phyloP scores from a whole-genome alignment of 768 basidiomycete species.

The Boletus pseudo-olivaceus region DNA sequence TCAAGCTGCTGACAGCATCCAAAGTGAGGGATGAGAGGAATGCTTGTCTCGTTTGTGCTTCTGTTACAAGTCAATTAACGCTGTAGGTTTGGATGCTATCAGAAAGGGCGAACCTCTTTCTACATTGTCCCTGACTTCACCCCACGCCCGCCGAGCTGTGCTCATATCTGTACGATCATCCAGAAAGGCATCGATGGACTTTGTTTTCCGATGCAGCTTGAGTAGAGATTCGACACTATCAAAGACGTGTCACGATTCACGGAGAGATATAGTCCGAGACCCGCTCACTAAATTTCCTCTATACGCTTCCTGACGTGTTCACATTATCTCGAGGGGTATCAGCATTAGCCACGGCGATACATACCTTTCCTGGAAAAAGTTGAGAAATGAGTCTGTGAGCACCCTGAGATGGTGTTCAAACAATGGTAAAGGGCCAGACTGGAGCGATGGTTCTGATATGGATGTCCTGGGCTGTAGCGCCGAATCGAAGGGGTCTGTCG shows the following conservation, averaged over 20 bases:
- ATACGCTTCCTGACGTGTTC: slow-evolving; percentile 59
- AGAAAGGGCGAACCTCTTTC: slow-evolving; percentile 58
- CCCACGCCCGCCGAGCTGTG: slow-evolving; percentile 73
- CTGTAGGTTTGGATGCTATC: not conserved
- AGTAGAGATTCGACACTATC: slow-evolving; percentile 69
- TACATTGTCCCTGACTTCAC: slow-evolving; percentile 79
- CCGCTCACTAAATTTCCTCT: slow-evolving; percentile 77
- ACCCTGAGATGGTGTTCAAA: slow-evolving; percentile 71
- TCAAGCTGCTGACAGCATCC: slow-evolving; percentile 73
- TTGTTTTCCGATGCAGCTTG: slow-evolving; percentile 69
- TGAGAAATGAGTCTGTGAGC: slow-evolving; percentile 69
- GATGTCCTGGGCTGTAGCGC: slow-evolving; percentile 22
- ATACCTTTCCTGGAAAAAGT: slow-evolving; percentile 84
- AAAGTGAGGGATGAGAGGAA: slow-evolving; percentile 66
- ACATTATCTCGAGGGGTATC: slow-evolving; percentile 19
- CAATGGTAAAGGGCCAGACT: slow-evolving; percentile 56
- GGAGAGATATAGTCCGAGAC: not conserved
- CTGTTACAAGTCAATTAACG: slow-evolving; percentile 37
- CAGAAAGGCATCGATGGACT: slow-evolving; percentile 62
- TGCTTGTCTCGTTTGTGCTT: slow-evolving; percentile 78
- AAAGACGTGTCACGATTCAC: slow-evolving; percentile 2
- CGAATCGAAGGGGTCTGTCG: slow-evolving; percentile 25
- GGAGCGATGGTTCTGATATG: slow-evolving; percentile 25
- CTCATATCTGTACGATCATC: slow-evolving; percentile 69
- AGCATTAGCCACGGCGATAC: slow-evolving; percentile 20